Conservation (phyloP, 2,329 filamentous ascomycete species). For the Claviceps spartinae region DNA sequence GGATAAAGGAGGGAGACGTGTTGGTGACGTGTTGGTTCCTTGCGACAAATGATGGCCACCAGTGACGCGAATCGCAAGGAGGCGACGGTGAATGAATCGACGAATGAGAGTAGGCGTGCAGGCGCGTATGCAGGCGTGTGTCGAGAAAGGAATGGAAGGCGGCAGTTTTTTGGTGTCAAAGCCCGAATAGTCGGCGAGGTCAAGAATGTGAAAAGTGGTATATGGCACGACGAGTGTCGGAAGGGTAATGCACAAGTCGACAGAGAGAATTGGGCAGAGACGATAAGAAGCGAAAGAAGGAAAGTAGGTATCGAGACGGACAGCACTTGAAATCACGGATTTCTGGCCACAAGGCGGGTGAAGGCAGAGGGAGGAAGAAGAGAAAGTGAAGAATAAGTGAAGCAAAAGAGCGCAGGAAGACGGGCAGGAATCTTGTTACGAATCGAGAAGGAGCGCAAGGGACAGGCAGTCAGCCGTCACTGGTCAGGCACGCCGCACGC, state of each 20-base stretch:
- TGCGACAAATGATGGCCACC: slow-evolving; percentile 3
- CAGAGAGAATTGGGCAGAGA: neutral
- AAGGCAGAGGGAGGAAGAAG: neutral
- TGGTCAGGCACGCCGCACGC: too few species aligned
- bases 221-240: neutral
- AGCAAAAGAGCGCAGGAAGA: neutral
- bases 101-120: neutral
- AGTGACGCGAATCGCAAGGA: slow-evolving; percentile 1
- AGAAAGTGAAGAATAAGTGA: neutral
- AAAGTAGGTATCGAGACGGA: neutral
- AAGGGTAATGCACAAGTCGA: neutral
- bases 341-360: neutral
- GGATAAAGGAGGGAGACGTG: neutral
- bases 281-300: neutral
- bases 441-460: slow-evolving; percentile 1
- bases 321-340: neutral
- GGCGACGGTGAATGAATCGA: neutral
- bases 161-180: neutral
- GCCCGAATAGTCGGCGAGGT: neutral
- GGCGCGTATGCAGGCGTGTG: neutral
- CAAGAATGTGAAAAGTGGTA: slow-evolving; percentile 5
- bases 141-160: slow-evolving; percentile 5
- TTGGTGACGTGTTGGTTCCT: neutral
- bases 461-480: too few species aligned
- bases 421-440: neutral